Evolutionary conservation across 148 eudicot genomes (phyloP), one percentile per base, ranked within the genome.

Genomic region (Heliosperma pusillum): DNA sequence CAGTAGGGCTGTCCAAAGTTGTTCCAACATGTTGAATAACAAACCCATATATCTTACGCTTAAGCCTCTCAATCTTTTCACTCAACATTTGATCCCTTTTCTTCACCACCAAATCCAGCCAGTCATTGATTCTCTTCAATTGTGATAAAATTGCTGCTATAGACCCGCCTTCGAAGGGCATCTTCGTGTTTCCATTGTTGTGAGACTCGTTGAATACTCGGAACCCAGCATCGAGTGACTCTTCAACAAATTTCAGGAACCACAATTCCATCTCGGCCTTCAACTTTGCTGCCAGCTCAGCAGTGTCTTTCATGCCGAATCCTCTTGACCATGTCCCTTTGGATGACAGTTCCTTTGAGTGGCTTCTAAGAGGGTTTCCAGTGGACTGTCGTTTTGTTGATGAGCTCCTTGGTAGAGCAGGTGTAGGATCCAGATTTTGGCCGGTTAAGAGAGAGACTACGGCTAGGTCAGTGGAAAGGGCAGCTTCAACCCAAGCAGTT

Each of bases 401-500:
- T 24, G 85, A 85, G 57, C 83, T 79, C 73, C 75, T 89, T 30
- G 79, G 85, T 0, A 74, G 73, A 21, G 82, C 56, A 40, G 90
- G 76, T 17, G 71, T 76, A 69, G 89, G 65, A 17, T 83, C 88
- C 2, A 77, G 52, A 13, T 63, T 81, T 64, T 84, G 89, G 69
- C 80, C 86, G 0, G 89, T 86, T 15, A 95, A 71, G 26, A 95
- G 93, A 53, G 99, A 88, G 47, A 90, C 85, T 25, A 96, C 78
- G 33, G 90, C 94, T 25, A 96, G 97, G 76, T 96, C 93, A 73
- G 99, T 96, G 67, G 99, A 94, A 17, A 96, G 84, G 72, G 99
- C 97, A 13, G 99, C 99, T 88, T 96, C 99, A 24, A 96, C 97
- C 97, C 97, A 96, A 45, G 91, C 84, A n/a, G 88, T 75, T 36